A percentile compares a stretch with the other conserved stretches of the same genome.
phyloP scores from a whole-genome alignment of 768 basidiomycete species.

The Panellus pusillus region DNA sequence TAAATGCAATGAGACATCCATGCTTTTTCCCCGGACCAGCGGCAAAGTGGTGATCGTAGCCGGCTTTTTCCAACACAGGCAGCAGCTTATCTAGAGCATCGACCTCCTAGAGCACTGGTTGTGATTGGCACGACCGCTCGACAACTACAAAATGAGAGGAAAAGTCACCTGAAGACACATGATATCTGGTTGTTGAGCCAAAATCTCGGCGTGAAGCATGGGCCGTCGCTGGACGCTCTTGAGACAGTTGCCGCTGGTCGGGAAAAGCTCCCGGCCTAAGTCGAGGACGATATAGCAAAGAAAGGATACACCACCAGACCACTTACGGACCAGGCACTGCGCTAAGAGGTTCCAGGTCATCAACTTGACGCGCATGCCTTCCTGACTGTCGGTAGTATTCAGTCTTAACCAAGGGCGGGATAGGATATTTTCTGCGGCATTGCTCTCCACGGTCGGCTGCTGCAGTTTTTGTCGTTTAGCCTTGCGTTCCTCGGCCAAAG shows the following conservation, averaged over 20 bases:
- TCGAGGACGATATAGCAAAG: background rate
- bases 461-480: slow-evolving; percentile 38
- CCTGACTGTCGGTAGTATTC: slow-evolving; percentile 21
- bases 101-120: slow-evolving; percentile 63
- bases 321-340: slow-evolving; percentile 75
- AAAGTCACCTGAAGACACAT: slow-evolving; percentile 77
- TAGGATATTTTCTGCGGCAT: slow-evolving; percentile 27
- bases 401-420: slow-evolving; percentile 43
- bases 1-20: slow-evolving; percentile 82
- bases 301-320: background rate
- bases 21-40: slow-evolving; percentile 77
- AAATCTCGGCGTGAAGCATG: slow-evolving; percentile 78
- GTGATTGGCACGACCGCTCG: slow-evolving; percentile 1
- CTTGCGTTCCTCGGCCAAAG: slow-evolving; percentile 52
- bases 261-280: slow-evolving; percentile 78
- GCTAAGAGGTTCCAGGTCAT: slow-evolving; percentile 88
- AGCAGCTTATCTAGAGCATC: slow-evolving; percentile 75
- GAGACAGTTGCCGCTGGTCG: slow-evolving; percentile 74
- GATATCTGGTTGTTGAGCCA: slow-evolving; percentile 72
- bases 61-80: slow-evolving; percentile 62
- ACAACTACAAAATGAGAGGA: background rate
- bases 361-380: slow-evolving; percentile 45
- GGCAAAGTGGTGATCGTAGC: slow-evolving; percentile 65
- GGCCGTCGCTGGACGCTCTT: slow-evolving; percentile 71
- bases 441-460: slow-evolving; percentile 15